Evolutionary conservation across 345 rosid species (phyloP).

Genomic region (Turritis glabra): DNA sequence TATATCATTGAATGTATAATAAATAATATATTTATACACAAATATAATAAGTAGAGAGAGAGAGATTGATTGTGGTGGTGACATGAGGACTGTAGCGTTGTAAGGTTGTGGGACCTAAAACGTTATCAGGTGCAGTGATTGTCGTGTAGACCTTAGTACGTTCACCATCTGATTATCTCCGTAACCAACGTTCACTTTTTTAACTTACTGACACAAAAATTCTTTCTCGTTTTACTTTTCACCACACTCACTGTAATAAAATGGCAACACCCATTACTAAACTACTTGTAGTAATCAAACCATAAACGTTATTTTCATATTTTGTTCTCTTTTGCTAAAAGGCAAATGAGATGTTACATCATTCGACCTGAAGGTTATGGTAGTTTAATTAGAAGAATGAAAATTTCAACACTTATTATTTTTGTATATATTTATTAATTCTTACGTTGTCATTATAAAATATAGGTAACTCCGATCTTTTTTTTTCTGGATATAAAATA

Average conservation of each 20-base stretch:
- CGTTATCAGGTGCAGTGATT: constrained; percentile 40
- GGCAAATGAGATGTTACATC: neutral
- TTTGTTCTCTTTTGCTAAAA: neutral
- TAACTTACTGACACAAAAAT: neutral
- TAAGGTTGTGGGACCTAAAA: constrained; percentile 31
- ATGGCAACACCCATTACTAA: neutral
- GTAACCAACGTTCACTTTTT: constrained; percentile 24
- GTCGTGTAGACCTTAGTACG: constrained; percentile 30
- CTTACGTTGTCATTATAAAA: neutral
- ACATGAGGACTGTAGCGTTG: constrained; percentile 37
- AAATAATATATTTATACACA: constrained; percentile 1
- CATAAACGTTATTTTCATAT: neutral
- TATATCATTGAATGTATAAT: constrained; percentile 1
- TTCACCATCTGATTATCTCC: constrained; percentile 28
- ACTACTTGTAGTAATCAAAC: neutral
- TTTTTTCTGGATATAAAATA: too few relatives aligned
- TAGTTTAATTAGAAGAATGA: neutral
- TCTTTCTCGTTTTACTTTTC: neutral
- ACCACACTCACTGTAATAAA: constrained; percentile 2
- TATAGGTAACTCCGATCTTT: too few relatives aligned
- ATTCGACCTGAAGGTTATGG: neutral
- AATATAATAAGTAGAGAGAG: constrained; percentile 22
- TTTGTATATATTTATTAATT: neutral
- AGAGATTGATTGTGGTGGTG: constrained; percentile 38
- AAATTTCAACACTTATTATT: neutral